These are phyloP conservation scores for Umbelopsis vinacea DNA, from an alignment of 192 early-diverging fungal species.

Conservation along the genomic window DNA sequence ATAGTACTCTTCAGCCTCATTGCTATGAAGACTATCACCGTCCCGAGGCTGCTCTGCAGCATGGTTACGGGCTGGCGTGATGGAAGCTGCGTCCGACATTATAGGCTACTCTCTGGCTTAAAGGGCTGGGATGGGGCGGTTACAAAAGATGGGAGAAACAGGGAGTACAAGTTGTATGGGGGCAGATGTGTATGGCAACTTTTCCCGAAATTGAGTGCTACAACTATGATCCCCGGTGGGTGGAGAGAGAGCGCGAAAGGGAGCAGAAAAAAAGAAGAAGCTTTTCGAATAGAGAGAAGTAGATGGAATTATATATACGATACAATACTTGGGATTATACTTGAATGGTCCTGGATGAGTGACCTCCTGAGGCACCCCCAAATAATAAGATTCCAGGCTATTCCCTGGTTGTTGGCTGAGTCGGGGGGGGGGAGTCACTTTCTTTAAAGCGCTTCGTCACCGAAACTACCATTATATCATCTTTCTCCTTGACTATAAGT, in stretches of 20 bases:
- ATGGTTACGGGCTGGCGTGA: not conserved
- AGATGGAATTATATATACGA: not conserved
- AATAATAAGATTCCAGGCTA: no score
- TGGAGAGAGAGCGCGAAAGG: constrained; percentile 6
- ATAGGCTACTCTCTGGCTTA: not conserved
- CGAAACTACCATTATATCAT: not conserved
- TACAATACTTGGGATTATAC: not conserved
- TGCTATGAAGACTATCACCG: not conserved
- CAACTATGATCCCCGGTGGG: not conserved
- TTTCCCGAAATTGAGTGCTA: not conserved
- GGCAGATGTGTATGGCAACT: not conserved
- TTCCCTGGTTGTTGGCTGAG: no score
- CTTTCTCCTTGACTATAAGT: not conserved
- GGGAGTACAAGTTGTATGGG: not conserved
- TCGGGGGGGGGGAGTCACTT: not conserved
- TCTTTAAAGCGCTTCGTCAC: no score
- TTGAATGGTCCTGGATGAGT: not conserved
- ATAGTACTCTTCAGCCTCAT: constrained; percentile 31
- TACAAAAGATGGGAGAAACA: not conserved
- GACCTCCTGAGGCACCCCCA: not conserved
- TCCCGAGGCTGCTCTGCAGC: constrained; percentile 10
- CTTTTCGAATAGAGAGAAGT: not conserved
- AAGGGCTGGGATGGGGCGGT: not conserved
- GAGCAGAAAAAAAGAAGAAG: constrained; percentile 1
- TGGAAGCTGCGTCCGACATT: constrained; percentile 17